Evolutionary conservation across 2,329 filamentous ascomycete genomes (phyloP).

Genomic region (Phialophora chinensis): DNA sequence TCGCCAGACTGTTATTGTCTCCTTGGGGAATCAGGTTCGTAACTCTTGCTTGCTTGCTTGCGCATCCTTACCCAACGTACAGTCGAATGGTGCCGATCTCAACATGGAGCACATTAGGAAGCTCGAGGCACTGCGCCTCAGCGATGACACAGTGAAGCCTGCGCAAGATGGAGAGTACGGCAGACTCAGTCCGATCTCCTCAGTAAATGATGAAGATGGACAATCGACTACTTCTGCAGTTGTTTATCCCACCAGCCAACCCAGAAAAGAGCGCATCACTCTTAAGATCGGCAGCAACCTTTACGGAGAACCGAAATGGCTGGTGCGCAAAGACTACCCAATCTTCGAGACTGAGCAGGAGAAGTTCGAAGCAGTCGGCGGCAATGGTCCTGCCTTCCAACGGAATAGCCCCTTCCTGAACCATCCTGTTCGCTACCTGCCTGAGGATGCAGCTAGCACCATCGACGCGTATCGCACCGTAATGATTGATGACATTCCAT

Average conservation of each 20-base stretch:
- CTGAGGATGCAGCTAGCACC: slow-evolving; percentile 29
- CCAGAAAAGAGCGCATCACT: slow-evolving; percentile 5
- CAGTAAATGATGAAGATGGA: background rate
- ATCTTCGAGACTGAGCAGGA: slow-evolving; percentile 32
- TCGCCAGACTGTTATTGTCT: slow-evolving; percentile 9
- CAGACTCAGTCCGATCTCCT: slow-evolving; percentile 20
- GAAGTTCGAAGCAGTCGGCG: slow-evolving; percentile 8
- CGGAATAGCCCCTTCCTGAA: slow-evolving; percentile 25
- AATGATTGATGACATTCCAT: slow-evolving; percentile 39
- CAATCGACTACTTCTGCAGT: slow-evolving; percentile 6
- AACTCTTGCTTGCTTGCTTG: background rate
- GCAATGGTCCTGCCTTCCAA: slow-evolving; percentile 5
- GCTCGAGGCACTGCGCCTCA: background rate
- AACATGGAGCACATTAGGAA: slow-evolving; percentile 3
- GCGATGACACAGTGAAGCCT: background rate
- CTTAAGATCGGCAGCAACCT: slow-evolving; percentile 21
- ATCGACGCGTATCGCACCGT: slow-evolving; percentile 38
- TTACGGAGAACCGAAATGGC: slow-evolving; percentile 27
- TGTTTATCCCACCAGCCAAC: background rate
- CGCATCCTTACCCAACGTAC: background rate
- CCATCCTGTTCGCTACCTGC: slow-evolving; percentile 37
- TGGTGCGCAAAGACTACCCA: slow-evolving; percentile 32
- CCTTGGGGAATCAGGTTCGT: slow-evolving; percentile 22
- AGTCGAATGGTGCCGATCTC: slow-evolving; percentile 8
- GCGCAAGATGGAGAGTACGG: background rate